Evolutionary conservation across 225 moss, liverwort and hornwort genomes (phyloP).

Genomic region (Climacium dendroides): DNA sequence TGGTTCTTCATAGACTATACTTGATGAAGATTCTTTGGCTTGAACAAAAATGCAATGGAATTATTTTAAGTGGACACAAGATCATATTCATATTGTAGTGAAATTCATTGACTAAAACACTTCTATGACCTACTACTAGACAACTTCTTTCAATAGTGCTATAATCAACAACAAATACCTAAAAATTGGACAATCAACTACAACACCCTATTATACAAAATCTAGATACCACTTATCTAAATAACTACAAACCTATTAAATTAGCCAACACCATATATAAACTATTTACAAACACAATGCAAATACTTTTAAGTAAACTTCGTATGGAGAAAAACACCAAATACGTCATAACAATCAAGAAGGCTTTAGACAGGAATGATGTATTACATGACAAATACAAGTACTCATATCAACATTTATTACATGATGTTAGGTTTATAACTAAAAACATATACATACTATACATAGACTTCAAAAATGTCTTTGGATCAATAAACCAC

Average conservation of each 20-base stretch:
- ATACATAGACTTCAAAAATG: not conserved
- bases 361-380: not conserved
- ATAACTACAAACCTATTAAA: not conserved
- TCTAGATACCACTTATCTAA: too few species aligned
- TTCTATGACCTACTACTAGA: not conserved
- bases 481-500: fast-evolving
- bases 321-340: fast-evolving
- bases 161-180: fast-evolving
- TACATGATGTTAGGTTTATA: not conserved
- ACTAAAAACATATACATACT: not conserved
- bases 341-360: not conserved
- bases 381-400: fast-evolving
- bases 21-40: not conserved
- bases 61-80: not conserved
- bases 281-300: too few species aligned
- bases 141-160: not conserved
- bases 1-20: not conserved
- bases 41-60: too few species aligned
- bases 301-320: not conserved
- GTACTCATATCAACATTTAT: not conserved
- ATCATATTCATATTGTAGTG: not conserved
- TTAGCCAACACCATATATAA: not conserved
- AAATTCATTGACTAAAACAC: not conserved
- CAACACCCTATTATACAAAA: not conserved
- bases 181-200: fast-evolving